Evolutionary conservation across 495 filamentous ascomycete species (phyloP).

Genomic region (Penicillium cinerascens): DNA sequence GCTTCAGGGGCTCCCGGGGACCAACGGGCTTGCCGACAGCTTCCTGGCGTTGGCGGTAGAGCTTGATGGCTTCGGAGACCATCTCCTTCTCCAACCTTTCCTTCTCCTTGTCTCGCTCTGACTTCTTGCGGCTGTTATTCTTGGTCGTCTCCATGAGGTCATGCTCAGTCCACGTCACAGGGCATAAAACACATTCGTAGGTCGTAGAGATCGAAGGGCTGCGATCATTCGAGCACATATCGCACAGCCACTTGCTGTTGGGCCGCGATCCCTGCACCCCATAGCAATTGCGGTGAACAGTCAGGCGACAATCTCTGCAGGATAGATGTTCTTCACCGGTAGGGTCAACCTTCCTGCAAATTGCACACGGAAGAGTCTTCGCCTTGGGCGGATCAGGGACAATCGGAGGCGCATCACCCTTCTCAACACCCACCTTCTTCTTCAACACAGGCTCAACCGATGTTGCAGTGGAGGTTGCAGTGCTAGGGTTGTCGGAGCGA

Average conservation of each 20-base stretch:
- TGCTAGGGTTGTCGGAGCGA: constrained; percentile 52
- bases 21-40: constrained; percentile 73
- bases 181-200: constrained; percentile 91
- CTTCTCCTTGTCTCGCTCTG: constrained; percentile 84
- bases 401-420: constrained; percentile 53
- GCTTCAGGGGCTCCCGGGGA: constrained; percentile 89
- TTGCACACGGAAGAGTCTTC: constrained; percentile 74
- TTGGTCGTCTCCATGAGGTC: constrained; percentile 84
- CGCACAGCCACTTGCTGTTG: constrained; percentile 84
- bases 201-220: constrained; percentile 79
- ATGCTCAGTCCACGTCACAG: constrained; percentile 66
- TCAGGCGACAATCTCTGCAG: constrained; percentile 82
- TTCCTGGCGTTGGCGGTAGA: constrained; percentile 78
- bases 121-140: constrained; percentile 86
- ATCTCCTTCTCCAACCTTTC: constrained; percentile 81
- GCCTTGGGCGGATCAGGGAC: constrained; percentile 71
- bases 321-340: constrained; percentile 66
- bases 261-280: constrained; percentile 70
- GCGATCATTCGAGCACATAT: constrained; percentile 92
- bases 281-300: constrained; percentile 93
- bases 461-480: constrained; percentile 41
- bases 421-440: constrained; percentile 53
- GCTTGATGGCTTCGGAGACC: constrained; percentile 65
- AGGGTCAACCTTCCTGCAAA: constrained; percentile 74
- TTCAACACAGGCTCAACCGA: constrained; percentile 53